A percentile compares a stretch with the other conserved stretches of the same genome.
Evolutionary conservation across 192 early-diverging fungal species (phyloP).

Genomic region (Coemansia sp.): DNA sequence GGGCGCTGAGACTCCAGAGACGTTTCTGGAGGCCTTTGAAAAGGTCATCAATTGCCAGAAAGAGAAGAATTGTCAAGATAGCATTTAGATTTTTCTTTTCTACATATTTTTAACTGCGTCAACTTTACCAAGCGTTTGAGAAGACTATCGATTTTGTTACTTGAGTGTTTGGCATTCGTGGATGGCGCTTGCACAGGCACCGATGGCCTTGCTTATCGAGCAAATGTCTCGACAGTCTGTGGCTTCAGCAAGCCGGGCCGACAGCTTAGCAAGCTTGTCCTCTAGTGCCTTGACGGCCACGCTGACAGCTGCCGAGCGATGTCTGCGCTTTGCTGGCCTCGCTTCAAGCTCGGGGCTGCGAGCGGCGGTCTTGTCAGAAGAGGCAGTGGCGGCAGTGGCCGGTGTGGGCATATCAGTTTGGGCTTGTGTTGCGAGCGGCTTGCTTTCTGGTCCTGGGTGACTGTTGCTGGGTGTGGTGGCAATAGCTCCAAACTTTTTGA

Average conservation of each 20-base stretch:
- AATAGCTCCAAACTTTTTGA: constrained; percentile 28
- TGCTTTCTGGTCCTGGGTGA: background rate
- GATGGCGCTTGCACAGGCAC: constrained; percentile 31
- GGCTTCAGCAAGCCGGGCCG: constrained; percentile 23
- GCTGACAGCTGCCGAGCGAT: background rate
- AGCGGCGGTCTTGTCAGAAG: background rate
- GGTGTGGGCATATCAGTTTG: background rate
- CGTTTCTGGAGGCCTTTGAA: constrained; percentile 65
- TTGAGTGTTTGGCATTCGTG: constrained; percentile 16
- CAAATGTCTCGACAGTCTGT: constrained; percentile 23
- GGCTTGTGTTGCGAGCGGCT: background rate
- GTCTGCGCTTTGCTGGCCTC: constrained; percentile 3
- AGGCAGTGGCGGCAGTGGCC: background rate
- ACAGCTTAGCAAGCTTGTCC: constrained; percentile 26
- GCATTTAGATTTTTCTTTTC: background rate
- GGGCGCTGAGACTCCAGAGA: constrained; percentile 71
- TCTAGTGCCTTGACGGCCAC: constrained; percentile 30
- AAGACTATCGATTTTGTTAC: background rate
- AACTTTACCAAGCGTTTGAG: background rate
- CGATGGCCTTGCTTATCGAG: constrained; percentile 28
- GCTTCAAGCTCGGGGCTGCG: constrained; percentile 1
- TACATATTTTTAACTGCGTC: background rate
- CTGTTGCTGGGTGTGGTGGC: constrained; percentile 4
- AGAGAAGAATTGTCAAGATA: background rate
- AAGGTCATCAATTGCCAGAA: constrained; percentile 32